Evolutionary conservation across 1,284 basidiomycete species (phyloP), one percentile per base, ranked within the genome.

Genomic region (Microbotryum intermedium): DNA sequence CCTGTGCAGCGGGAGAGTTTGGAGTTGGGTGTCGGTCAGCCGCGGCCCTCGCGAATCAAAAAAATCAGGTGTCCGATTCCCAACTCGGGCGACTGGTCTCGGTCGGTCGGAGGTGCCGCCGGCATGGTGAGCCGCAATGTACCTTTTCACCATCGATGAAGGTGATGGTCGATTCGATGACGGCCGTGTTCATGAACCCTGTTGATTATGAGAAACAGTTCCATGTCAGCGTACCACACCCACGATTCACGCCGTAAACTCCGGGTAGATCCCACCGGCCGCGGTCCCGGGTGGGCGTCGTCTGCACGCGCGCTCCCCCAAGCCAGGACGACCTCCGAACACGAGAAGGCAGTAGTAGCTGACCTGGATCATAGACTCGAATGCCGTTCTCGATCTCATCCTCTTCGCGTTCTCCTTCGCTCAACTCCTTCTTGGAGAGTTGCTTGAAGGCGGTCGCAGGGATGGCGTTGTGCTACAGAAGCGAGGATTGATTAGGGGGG

Each of bases 91-190:
- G 34, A 6, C 34, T 16, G n/a, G 39, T 30, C 44, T 46, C 30
- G 50, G 28, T 52, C 26, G 18, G 49, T 49, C 6, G 34, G 39
- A 50, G 21, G 28, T 29, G 18, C 25, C 21, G 51, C 26, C 34
- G 21, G 21, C 44, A 25, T 16, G 30, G n/a, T 18, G 8, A 55
- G 53, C 57, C 10, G 51, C 42, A 8, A 56, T 29, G 77, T 74
- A 87, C 88, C 23, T 83, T 84, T 26, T 88, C 85, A 56, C 88
- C 90, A 72, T 92, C 88, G 70, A 92, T 92, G 70, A 85, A 91
- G 0, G 89, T 91, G 71, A 92, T 91, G 69, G 80, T 74, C 64
- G 85, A 87, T 64, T 82, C 77, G 61, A 92, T 82, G 59, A 90
- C 87, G 42, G 90, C 88, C 2, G 90, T 92, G 69, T 92, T 92